A percentile compares a stretch with the other conserved stretches of the same genome.
Conservation (phyloP, 176 grass and related monocot species). For the Carex littledalei region DNA sequence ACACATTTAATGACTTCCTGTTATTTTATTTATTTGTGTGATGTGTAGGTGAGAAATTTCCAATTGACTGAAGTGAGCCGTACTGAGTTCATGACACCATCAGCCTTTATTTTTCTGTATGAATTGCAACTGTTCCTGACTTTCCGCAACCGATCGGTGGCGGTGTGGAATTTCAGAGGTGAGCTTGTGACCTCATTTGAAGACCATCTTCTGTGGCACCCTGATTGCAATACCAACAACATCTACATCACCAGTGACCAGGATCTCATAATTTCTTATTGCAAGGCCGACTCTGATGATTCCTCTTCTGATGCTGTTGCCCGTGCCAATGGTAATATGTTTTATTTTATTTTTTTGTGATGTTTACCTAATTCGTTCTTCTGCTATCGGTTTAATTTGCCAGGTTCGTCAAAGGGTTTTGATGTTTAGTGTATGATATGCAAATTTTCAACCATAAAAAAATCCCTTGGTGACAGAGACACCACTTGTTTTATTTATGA, state of each 20-base stretch:
- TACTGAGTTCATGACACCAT: constrained; percentile 88
- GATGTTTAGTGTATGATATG: neutral
- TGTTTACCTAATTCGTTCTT: neutral
- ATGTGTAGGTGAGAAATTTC: constrained; percentile 62
- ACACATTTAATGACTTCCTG: neutral
- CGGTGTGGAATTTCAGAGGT: constrained; percentile 92
- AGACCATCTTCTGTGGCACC: constrained; percentile 87
- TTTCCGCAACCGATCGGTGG: constrained; percentile 67
- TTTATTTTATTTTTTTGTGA: neutral
- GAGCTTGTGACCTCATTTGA: constrained; percentile 93
- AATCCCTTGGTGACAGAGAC: neutral
- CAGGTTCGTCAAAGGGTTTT: neutral
- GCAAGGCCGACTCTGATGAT: constrained; percentile 75
- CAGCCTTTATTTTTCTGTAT: constrained; percentile 86
- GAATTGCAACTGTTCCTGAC: constrained; percentile 79
- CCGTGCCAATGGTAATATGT: constrained; percentile 41
- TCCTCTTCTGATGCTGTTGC: neutral
- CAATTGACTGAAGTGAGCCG: constrained; percentile 81
- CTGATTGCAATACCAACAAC: constrained; percentile 92
- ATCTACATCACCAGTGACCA: constrained; percentile 94
- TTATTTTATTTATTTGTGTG: constrained; percentile 26
- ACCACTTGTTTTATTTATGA: neutral
- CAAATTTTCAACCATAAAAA: neutral
- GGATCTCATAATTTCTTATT: constrained; percentile 92
- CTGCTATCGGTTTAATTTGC: neutral